A percentile compares a stretch with the other conserved stretches of the same genome.
These are phyloP conservation scores for Aspergillus chevalieri DNA, from an alignment of 2,329 filamentous ascomycete genomes.

Conservation along the genomic window DNA sequence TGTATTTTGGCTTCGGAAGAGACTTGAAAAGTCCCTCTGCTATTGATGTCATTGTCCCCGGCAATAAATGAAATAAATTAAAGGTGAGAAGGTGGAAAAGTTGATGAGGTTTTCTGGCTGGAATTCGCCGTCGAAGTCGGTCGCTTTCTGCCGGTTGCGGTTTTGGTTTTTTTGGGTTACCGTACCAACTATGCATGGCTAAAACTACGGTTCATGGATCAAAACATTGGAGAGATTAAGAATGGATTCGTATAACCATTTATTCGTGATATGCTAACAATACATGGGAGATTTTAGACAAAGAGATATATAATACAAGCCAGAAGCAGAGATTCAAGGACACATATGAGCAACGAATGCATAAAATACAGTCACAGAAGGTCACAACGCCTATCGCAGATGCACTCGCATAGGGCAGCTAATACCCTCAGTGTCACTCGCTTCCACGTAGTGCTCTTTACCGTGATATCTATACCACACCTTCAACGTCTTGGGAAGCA, in stretches of 20 bases:
- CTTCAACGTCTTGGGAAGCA: conserved; percentile 34
- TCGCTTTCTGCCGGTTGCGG: not conserved
- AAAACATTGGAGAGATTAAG: not conserved
- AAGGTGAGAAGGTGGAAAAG: conserved; percentile 10
- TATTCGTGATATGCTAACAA: not conserved
- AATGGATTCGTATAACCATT: not conserved
- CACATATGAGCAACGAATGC: not conserved
- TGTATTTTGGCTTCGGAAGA: conserved; percentile 85
- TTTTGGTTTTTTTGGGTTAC: not conserved
- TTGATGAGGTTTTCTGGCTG: conserved; percentile 4
- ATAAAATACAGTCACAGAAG: not conserved
- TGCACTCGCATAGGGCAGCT: conserved; percentile 36
- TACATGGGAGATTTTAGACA: not conserved
- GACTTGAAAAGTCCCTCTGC: conserved; percentile 68
- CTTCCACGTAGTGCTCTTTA: conserved; percentile 34
- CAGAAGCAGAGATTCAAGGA: not conserved
- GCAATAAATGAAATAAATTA: conserved; percentile 11
- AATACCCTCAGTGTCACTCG: conserved; percentile 30
- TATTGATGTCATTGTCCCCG: conserved; percentile 56
- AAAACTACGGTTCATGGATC: not conserved
- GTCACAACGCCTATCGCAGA: conserved; percentile 9
- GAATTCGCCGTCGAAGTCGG: conserved; percentile 1
- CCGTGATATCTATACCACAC: conserved; percentile 39
- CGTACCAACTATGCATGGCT: not conserved
- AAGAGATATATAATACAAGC: not conserved